A percentile compares a stretch with the other conserved stretches of the same genome.
Conservation (phyloP, 1,284 basidiomycete genomes). For the Vanrija sp. region DNA sequence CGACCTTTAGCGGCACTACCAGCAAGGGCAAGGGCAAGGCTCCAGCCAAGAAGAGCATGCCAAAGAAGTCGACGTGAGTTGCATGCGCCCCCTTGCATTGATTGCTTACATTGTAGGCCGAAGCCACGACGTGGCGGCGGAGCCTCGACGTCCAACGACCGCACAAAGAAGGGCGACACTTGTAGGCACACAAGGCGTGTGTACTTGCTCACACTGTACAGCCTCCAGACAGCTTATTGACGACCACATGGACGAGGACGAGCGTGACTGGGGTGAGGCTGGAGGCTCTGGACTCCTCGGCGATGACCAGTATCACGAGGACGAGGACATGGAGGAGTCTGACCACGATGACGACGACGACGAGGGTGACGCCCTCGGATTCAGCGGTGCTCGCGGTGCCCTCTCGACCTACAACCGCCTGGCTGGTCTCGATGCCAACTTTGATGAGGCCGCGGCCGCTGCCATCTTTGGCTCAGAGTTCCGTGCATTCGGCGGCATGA, state of each 20-base stretch:
- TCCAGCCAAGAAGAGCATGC: conserved; percentile 35
- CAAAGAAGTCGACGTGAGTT: conserved; percentile 36
- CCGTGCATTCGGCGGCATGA: conserved; percentile 71
- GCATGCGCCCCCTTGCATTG: no score
- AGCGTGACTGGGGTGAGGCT: conserved; percentile 36
- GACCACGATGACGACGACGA: conserved; percentile 49
- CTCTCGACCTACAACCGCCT: conserved; percentile 33
- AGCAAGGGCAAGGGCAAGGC: conserved; percentile 34
- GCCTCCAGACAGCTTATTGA: conserved; percentile 57
- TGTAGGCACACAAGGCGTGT: conserved; percentile 16
- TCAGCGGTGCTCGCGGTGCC: conserved; percentile 10
- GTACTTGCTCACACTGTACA: conserved; percentile 13
- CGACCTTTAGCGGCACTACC: background rate
- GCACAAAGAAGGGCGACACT: conserved; percentile 40
- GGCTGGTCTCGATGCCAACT: conserved; percentile 51
- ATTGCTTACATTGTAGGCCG: background rate
- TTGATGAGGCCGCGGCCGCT: conserved; percentile 71
- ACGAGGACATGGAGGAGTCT: conserved; percentile 69
- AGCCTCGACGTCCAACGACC: conserved; percentile 13
- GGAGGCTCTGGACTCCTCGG: conserved; percentile 22
- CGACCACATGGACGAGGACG: conserved; percentile 62
- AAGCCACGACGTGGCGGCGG: conserved; percentile 10
- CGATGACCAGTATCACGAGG: conserved; percentile 57
- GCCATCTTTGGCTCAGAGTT: conserved; percentile 57
- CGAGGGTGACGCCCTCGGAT: conserved; percentile 53